These are phyloP conservation scores for Exutisphaerella laricina DNA, from an alignment of 2,329 filamentous ascomycete species.

Conservation along the genomic window DNA sequence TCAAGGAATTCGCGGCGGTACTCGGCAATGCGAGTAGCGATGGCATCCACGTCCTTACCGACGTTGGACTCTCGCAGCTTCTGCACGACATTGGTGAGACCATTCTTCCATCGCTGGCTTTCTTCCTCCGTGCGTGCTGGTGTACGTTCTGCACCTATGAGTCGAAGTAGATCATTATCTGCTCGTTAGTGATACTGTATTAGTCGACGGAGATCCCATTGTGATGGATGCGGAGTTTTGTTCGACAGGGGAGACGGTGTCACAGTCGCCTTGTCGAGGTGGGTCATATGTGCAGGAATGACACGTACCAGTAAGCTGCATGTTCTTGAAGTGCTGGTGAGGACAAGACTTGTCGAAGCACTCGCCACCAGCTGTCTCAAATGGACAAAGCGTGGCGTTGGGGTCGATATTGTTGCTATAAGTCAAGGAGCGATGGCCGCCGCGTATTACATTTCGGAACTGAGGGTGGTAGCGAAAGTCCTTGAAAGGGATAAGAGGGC, in stretches of 20 bases:
- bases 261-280: no score
- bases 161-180: conserved; percentile 31
- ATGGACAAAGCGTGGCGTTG: conserved; percentile 66
- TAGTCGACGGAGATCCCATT: no score
- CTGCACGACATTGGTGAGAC: conserved; percentile 57
- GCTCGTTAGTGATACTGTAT: conserved; percentile 23
- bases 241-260: no score
- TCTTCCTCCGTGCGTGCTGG: conserved; percentile 25
- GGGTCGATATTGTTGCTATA: conserved; percentile 88
- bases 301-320: conserved; percentile 20
- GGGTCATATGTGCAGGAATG: conserved; percentile 1
- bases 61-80: conserved; percentile 55
- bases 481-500: conserved; percentile 74
- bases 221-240: no score
- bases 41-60: conserved; percentile 57
- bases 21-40: conserved; percentile 61
- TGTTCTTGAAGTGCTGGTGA: conserved; percentile 72
- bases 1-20: conserved; percentile 60
- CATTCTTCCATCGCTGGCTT: conserved; percentile 49
- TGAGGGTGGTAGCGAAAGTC: conserved; percentile 85
- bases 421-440: conserved; percentile 81
- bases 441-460: conserved; percentile 62
- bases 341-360: conserved; percentile 73
- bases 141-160: conserved; percentile 25
- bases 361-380: conserved; percentile 61